Evolutionary conservation across 495 filamentous ascomycete genomes (phyloP), one percentile per base, ranked within the genome.

Genomic region (Cenococcum geophilum): DNA sequence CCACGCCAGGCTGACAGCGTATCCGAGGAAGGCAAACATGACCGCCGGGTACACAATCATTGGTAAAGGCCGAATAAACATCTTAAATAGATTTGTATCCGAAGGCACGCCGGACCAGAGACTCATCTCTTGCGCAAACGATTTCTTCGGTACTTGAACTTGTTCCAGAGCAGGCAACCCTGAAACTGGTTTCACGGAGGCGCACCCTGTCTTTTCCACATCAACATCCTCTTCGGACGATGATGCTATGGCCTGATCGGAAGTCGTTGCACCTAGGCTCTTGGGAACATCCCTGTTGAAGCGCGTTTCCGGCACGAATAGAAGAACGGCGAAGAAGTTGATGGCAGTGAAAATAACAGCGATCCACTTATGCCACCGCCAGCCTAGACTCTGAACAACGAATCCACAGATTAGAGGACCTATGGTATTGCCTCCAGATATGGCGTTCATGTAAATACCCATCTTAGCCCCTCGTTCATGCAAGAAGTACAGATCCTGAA

Each of bases 351-450:
- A 65, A 27, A 69, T 70, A 14, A 72, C 71, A 0, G 70, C 66
- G 6, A 73, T 69, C 63, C 71, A 69, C 53, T 72, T 73, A 43
- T 73, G 70, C 65, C 68, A 72, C 0, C 71, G 55, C 71, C 71
- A 73, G 18, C 60, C 62, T 0, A 70, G 57, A 51, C 61, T 49
- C 32, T 64, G 53, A 4, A 68, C 57, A 35, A 73, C 61, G 48
- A 72, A 72, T 2, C 71, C 70, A 37, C 71, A 73, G 22, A 72
- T 70, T 27, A 73, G 52, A 14, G 70, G 70, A 0, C 71, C 71
- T 25, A 73, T 47, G 16, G 70, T 70, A 40, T 73, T 72, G 11
- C 71, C 71, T 5, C 71, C 70, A 22, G 57, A 35, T 23, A 73
- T 73, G 18, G 64, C 51, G 43, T 70, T 72, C 61, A 70, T 72